Evolutionary conservation across 495 filamentous ascomycete species (phyloP).

Genomic region (Hyaloscypha hepaticicola): DNA sequence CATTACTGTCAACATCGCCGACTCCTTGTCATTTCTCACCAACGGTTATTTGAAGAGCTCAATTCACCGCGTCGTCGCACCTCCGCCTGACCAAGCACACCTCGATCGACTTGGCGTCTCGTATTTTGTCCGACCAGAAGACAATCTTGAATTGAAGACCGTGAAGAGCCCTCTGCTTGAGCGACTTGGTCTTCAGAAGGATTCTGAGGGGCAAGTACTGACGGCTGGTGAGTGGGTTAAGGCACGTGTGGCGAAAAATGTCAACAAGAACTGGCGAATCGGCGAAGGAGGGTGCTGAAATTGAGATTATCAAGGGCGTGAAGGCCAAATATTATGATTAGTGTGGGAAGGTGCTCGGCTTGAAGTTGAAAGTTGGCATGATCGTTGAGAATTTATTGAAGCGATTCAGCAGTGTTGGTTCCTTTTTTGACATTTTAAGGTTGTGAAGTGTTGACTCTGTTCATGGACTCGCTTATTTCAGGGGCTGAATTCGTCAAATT

Average conservation of each 20-base stretch:
- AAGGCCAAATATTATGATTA: conserved; percentile 38
- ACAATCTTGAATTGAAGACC: conserved; percentile 43
- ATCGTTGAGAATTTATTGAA: not conserved
- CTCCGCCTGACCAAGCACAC: conserved; percentile 45
- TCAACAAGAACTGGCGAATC: conserved; percentile 34
- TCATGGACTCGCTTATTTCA: not conserved
- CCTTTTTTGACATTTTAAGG: no score
- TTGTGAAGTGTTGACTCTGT: not conserved
- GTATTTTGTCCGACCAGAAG: conserved; percentile 45
- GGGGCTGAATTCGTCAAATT: not conserved
- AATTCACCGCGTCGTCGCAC: conserved; percentile 49
- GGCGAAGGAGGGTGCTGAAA: conserved; percentile 31
- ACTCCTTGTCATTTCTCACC: conserved; percentile 48
- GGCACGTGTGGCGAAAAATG: conserved; percentile 38
- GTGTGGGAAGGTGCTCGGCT: not conserved
- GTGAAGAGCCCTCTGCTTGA: conserved; percentile 47
- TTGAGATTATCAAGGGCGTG: conserved; percentile 37
- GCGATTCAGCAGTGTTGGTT: not conserved
- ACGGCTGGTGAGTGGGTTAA: conserved; percentile 37
- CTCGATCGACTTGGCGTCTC: conserved; percentile 48
- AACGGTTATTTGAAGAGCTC: conserved; percentile 49
- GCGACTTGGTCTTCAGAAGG: conserved; percentile 44
- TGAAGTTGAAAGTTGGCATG: not conserved
- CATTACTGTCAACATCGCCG: conserved; percentile 50
- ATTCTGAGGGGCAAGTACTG: conserved; percentile 32